Base-by-base conservation (phyloP, 108 stramenopile genomes). In the Nitzschia sp. region DNA sequence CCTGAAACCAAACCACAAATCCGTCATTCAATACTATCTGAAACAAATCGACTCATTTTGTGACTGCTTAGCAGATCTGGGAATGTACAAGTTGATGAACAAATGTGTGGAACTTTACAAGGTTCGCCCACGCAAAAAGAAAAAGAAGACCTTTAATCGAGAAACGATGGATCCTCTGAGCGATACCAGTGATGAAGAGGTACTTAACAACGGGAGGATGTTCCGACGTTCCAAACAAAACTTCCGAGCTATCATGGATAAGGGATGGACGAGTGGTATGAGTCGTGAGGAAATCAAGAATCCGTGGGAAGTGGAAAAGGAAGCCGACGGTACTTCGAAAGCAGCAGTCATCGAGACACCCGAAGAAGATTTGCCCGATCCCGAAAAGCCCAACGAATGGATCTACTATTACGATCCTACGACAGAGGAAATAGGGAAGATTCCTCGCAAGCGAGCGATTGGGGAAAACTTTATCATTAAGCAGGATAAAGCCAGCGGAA, bases 371-470 rank as follows among this genome's bases (percentile, higher is more conserved):
- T 11, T 19, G 25, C 60, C 60, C 16, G 60, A 61, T 26, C 60
- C 60, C 16, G 11, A 22, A 41, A 65, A 50, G 23, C 64, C 64
- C 13, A 28, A 61, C 5, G 71, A 72, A 16, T 53, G 36, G 25
- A 73, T 73, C 13, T 70, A 70, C 19, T 73, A 73, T 46, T 73
- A 54, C 25, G 73, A 73, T 50, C 56, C 60, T 2, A 45, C 36
- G 6, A 55, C 53, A 22, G 57, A 45, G 4, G 38, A 29, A 17
- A 46, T 73, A 23, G 73, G 73, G 29, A 72, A 72, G 47, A 56
- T 72, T 46, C 62, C 63, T 0, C 52, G 71, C 8, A 56, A 36
- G n/a, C 31, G 30, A 19, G 62, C 54, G 21, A 30, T 72, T 53
- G 27, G 3, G 6, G 55, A 79, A 72, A 64, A 46, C 13, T 67